Evolutionary conservation across 2,329 filamentous ascomycete species (phyloP).

Genomic region (Colletotrichum sp.): DNA sequence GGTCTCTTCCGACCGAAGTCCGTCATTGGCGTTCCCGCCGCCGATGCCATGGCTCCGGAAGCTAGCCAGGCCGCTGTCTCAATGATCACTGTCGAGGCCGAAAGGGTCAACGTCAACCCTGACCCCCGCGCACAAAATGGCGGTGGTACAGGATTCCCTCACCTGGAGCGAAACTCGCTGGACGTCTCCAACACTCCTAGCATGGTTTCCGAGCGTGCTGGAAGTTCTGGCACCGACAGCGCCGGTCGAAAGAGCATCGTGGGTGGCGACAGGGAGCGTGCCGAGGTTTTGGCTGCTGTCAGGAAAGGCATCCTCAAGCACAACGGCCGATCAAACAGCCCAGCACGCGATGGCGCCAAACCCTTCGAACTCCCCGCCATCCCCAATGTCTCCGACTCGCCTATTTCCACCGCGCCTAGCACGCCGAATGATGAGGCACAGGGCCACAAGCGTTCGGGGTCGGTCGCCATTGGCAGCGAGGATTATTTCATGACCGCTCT

Average conservation of each 20-base stretch:
- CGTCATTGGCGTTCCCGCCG: conserved; percentile 76
- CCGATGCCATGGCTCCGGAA: conserved; percentile 70
- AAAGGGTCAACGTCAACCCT: conserved; percentile 80
- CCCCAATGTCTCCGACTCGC: conserved; percentile 74
- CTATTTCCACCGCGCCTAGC: conserved; percentile 84
- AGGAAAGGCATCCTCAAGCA: conserved; percentile 97
- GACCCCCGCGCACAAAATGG: conserved; percentile 71
- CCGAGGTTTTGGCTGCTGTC: conserved; percentile 89
- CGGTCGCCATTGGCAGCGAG: conserved; percentile 77
- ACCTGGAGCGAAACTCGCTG: conserved; percentile 81
- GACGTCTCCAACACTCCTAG: conserved; percentile 63
- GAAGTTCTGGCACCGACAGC: conserved; percentile 64
- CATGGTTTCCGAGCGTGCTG: conserved; percentile 53
- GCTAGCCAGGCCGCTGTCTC: conserved; percentile 85
- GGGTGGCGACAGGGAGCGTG: conserved; percentile 86
- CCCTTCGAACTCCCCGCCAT: conserved; percentile 58
- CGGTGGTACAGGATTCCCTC: conserved; percentile 82
- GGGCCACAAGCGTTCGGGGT: conserved; percentile 70
- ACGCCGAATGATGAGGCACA: conserved; percentile 82
- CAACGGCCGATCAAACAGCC: conserved; percentile 39
- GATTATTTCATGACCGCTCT: conserved; percentile 89
- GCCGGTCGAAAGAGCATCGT: conserved; percentile 84
- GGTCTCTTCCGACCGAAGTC: conserved; percentile 96
- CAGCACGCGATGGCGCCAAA: conserved; percentile 12
- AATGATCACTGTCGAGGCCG: conserved; percentile 94